A percentile compares a stretch with the other conserved stretches of the same genome.
Evolutionary conservation across 345 rosid species (phyloP).

Genomic region (Clarkia xantiana): DNA sequence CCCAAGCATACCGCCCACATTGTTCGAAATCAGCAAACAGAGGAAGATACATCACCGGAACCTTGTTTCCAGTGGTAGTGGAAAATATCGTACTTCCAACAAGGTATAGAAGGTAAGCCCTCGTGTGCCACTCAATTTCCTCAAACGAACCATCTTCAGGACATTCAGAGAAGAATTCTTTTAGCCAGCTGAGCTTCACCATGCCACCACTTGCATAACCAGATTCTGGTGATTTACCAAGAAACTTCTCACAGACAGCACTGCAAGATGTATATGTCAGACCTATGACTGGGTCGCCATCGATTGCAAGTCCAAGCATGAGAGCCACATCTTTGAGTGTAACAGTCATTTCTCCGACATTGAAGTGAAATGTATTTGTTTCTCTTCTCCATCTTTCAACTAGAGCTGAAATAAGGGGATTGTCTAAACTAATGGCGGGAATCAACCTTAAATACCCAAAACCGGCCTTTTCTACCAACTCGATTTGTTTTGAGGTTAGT

Average conservation of each 20-base stretch:
- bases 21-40: slow-evolving; percentile 67
- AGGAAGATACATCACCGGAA: slow-evolving; percentile 96
- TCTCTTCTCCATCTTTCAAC: slow-evolving; percentile 98
- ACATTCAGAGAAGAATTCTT: slow-evolving; percentile 68
- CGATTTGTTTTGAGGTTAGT: slow-evolving; percentile 52
- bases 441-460: slow-evolving; percentile 72
- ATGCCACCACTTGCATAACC: slow-evolving; percentile 92
- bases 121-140: slow-evolving; percentile 50
- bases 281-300: slow-evolving; percentile 88
- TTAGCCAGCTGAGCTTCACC: slow-evolving; percentile 97
- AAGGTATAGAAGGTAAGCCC: slow-evolving; percentile 84
- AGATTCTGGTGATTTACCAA: slow-evolving; percentile 57
- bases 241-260: slow-evolving; percentile 47
- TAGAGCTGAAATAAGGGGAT: slow-evolving; percentile 80
- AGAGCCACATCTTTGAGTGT: slow-evolving; percentile 71
- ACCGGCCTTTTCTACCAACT: slow-evolving; percentile 80
- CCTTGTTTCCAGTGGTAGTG: slow-evolving; percentile 91
- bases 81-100: slow-evolving; percentile 93
- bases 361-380: slow-evolving; percentile 85
- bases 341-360: slow-evolving; percentile 83
- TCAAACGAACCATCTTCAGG: slow-evolving; percentile 45
- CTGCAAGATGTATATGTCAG: slow-evolving; percentile 69
- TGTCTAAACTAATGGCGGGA: slow-evolving; percentile 89
- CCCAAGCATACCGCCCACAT: slow-evolving; percentile 84
- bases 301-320: slow-evolving; percentile 70